Percentiles rank a stretch among this genome's conserved stretches.
phyloP scores from a whole-genome alignment of 2,329 filamentous ascomycete genomes.

The Fusarium liriodendri region DNA sequence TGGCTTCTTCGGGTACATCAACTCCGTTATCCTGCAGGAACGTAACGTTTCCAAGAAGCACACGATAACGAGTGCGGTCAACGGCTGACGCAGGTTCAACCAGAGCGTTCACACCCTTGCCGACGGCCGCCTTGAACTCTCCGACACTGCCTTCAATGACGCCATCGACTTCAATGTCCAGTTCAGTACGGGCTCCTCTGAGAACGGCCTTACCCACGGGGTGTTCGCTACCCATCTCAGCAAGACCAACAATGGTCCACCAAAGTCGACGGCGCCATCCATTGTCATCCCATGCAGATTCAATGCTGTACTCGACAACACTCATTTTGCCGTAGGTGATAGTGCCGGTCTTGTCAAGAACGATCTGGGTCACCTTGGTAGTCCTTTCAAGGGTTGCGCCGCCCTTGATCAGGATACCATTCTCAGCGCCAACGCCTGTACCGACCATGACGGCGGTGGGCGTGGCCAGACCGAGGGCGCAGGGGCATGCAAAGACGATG shows the following conservation, averaged over 20 bases:
- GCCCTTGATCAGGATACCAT: slow-evolving; percentile 97
- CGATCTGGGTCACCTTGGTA: slow-evolving; percentile 88
- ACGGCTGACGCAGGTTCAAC: slow-evolving; percentile 80
- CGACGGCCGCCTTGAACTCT: slow-evolving; percentile 85
- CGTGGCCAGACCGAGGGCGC: slow-evolving; percentile 93
- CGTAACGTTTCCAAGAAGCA: slow-evolving; percentile 85
- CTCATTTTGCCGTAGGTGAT: slow-evolving; percentile 96
- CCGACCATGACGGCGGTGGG: slow-evolving; percentile 99
- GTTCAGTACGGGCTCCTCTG: slow-evolving; percentile 77
- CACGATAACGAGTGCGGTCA: slow-evolving; percentile 78
- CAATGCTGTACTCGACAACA: slow-evolving; percentile 78
- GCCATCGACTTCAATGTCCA: slow-evolving; percentile 77
- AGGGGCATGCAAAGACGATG: slow-evolving; percentile 97
- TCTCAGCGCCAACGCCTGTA: slow-evolving; percentile 94
- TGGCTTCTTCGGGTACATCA: slow-evolving; percentile 70
- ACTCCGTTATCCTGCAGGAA: slow-evolving; percentile 81
- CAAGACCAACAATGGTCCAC: slow-evolving; percentile 97
- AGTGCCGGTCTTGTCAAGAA: slow-evolving; percentile 96
- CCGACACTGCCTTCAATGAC: slow-evolving; percentile 85
- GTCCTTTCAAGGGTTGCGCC: slow-evolving; percentile 91
- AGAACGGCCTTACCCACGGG: slow-evolving; percentile 93
- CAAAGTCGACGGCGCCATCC: slow-evolving; percentile 80
- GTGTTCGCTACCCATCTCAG: slow-evolving; percentile 95
- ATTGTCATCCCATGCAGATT: slow-evolving; percentile 74
- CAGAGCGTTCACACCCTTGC: slow-evolving; percentile 83